Evolutionary conservation across 805 yeast species (phyloP).

Genomic region (Saturnispora ahearnii): DNA sequence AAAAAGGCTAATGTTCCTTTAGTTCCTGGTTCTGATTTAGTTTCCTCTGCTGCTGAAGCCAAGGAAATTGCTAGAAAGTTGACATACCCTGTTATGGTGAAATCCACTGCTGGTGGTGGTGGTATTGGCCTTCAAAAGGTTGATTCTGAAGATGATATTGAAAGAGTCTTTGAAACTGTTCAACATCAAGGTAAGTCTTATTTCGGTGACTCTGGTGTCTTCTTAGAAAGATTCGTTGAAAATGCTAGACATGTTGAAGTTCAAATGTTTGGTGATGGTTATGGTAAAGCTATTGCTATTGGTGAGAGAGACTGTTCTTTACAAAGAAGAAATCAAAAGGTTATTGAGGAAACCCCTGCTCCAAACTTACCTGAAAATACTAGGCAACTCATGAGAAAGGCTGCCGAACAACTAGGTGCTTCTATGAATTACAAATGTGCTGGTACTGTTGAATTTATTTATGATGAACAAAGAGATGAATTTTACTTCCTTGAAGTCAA

Average conservation of each 20-base stretch:
- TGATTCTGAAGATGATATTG: conserved; percentile 71
- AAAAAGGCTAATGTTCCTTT: conserved; percentile 86
- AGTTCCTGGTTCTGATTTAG: conserved; percentile 93
- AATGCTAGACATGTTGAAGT: conserved; percentile 94
- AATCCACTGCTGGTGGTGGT: conserved; percentile 98
- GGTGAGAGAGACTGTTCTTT: conserved; percentile 98
- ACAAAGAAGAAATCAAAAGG: conserved; percentile 94
- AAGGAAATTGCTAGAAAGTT: conserved; percentile 60
- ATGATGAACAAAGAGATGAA: conserved; percentile 76
- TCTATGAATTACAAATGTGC: conserved; percentile 90
- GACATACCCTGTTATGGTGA: conserved; percentile 89
- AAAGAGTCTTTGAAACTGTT: conserved; percentile 79
- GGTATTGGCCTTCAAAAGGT: conserved; percentile 96
- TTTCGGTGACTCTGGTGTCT: conserved; percentile 94
- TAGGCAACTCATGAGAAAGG: conserved; percentile 62
- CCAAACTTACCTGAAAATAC: conserved; percentile 83
- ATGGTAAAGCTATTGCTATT: conserved; percentile 83
- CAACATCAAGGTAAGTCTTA: conserved; percentile 89
- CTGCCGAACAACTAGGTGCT: conserved; percentile 77
- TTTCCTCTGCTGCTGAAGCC: conserved; percentile 67
- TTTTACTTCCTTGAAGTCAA: conserved; percentile 94
- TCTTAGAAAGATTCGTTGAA: conserved; percentile 89
- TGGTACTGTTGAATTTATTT: conserved; percentile 94
- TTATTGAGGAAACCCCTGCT: conserved; percentile 97
- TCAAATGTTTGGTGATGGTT: conserved; percentile 94